A percentile compares a stretch with the other conserved stretches of the same genome.
phyloP scores from a whole-genome alignment of 1,284 basidiomycete genomes.

The Apiotrichum gracile region DNA sequence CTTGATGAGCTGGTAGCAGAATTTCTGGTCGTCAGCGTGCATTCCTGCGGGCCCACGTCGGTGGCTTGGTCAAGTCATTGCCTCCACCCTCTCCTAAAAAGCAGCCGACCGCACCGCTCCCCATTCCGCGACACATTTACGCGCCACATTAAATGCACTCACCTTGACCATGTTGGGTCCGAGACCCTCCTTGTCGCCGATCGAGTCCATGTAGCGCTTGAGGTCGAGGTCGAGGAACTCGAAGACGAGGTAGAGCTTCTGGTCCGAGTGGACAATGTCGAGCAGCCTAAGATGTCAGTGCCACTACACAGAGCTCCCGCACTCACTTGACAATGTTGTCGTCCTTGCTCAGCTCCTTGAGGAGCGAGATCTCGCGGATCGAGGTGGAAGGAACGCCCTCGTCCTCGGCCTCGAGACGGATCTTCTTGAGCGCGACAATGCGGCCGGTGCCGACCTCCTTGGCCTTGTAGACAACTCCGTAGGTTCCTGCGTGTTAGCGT shows the following conservation, averaged over 20 bases:
- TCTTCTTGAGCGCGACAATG: constrained; percentile 95
- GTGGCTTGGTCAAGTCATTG: too few species aligned
- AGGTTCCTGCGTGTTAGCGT: constrained; percentile 66
- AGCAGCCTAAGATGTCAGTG: constrained; percentile 63
- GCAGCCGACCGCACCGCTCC: too few species aligned
- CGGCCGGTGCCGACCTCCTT: constrained; percentile 67
- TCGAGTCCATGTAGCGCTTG: constrained; percentile 99
- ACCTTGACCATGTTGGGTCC: constrained; percentile 86
- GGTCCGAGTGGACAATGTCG: constrained; percentile 97
- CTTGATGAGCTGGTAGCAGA: constrained; percentile 81
- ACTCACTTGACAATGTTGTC: constrained; percentile 78
- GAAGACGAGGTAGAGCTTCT: constrained; percentile 96
- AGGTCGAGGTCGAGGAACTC: constrained; percentile 98
- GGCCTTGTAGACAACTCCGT: constrained; percentile 96
- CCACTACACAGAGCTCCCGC: not conserved
- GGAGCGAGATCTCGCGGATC: constrained; percentile 90
- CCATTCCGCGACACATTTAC: too few species aligned
- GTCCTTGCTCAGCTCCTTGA: constrained; percentile 87
- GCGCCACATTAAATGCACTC: constrained; percentile 56
- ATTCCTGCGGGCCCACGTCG: too few species aligned
- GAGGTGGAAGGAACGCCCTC: constrained; percentile 95
- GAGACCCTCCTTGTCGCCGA: constrained; percentile 91
- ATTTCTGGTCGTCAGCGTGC: constrained; percentile 32
- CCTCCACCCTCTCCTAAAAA: not conserved
- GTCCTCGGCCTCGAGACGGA: constrained; percentile 90